A percentile compares a stretch with the other conserved stretches of the same genome.
Conservation (phyloP, 2,329 filamentous ascomycete species). For the Ophiostoma montium region DNA sequence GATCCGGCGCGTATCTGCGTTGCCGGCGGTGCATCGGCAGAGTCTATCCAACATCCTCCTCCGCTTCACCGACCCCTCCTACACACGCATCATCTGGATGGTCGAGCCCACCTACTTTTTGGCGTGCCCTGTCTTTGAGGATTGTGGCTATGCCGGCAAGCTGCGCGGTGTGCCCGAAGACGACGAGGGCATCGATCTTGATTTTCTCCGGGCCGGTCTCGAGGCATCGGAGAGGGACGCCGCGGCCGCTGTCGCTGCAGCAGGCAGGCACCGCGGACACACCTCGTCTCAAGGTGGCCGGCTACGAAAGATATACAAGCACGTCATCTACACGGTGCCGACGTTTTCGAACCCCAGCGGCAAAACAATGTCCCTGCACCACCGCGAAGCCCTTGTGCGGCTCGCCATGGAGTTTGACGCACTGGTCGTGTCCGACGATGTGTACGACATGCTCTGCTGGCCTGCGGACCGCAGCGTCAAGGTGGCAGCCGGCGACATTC, state of each 20-base stretch:
- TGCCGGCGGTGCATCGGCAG: constrained; percentile 51
- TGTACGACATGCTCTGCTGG: constrained; percentile 59
- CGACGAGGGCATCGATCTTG: constrained; percentile 46
- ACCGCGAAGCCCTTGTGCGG: constrained; percentile 41
- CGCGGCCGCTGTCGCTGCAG: not conserved
- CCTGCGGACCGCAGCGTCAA: constrained; percentile 21
- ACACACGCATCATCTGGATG: constrained; percentile 50
- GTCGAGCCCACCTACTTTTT: constrained; percentile 53
- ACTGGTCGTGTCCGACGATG: constrained; percentile 53
- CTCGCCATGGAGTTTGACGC: constrained; percentile 51
- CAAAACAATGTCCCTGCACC: constrained; percentile 44
- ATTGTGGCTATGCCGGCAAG: constrained; percentile 44
- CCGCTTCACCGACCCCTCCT: constrained; percentile 49
- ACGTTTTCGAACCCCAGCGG: constrained; percentile 58
- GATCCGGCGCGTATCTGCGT: constrained; percentile 39
- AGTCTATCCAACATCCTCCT: constrained; percentile 48
- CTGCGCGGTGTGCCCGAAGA: constrained; percentile 49
- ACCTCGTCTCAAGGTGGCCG: not conserved
- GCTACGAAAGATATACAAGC: constrained; percentile 46
- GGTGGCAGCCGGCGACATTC: constrained; percentile 10
- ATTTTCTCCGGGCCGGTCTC: constrained; percentile 26
- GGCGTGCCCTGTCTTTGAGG: constrained; percentile 50
- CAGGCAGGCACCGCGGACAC: constrained; percentile 3
- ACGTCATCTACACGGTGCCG: constrained; percentile 54
- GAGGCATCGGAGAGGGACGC: constrained; percentile 4